Percentiles rank a stretch among this genome's conserved stretches.
These are phyloP conservation scores for Naganishia albida DNA, from an alignment of 1,284 basidiomycete species.

Conservation along the genomic window DNA sequence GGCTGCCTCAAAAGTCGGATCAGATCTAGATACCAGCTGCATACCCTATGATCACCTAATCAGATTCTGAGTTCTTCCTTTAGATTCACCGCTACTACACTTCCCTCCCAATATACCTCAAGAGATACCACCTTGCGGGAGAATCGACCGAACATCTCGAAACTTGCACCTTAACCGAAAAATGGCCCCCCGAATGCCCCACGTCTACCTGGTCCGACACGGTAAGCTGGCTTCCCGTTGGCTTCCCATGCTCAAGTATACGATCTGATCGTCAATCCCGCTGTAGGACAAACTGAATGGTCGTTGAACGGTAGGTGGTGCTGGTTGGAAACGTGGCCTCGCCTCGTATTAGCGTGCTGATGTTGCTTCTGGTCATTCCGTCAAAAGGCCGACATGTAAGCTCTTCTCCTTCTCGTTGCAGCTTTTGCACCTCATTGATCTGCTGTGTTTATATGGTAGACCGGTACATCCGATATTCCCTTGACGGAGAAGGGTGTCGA, in stretches of 20 bases:
- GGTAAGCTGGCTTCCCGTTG: slow-evolving; percentile 35
- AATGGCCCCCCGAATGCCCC: slow-evolving; percentile 51
- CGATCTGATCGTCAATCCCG: too few relatives aligned
- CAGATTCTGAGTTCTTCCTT: too few relatives aligned
- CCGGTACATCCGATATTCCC: slow-evolving; percentile 82
- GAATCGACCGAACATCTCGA: too few relatives aligned
- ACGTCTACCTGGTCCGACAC: slow-evolving; percentile 54
- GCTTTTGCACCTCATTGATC: neutral
- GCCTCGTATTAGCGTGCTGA: neutral
- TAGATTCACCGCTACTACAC: neutral
- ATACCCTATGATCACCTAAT: too few relatives aligned
- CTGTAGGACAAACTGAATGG: slow-evolving; percentile 87
- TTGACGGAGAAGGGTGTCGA: slow-evolving; percentile 77
- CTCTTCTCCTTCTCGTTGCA: neutral
- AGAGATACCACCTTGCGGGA: too few relatives aligned
- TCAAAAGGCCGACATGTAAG: slow-evolving; percentile 66
- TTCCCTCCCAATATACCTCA: neutral
- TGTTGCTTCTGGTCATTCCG: slow-evolving; percentile 3
- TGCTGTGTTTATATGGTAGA: slow-evolving; percentile 58
- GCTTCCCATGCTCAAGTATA: neutral
- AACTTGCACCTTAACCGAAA: too few relatives aligned
- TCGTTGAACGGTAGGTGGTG: slow-evolving; percentile 67
- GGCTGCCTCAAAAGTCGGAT: neutral
- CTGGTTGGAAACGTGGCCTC: slow-evolving; percentile 43
- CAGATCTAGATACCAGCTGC: too few relatives aligned